Evolutionary conservation across 129 eudicot genomes (phyloP).

Genomic region (Pseudognaphalium luteoalbum): DNA sequence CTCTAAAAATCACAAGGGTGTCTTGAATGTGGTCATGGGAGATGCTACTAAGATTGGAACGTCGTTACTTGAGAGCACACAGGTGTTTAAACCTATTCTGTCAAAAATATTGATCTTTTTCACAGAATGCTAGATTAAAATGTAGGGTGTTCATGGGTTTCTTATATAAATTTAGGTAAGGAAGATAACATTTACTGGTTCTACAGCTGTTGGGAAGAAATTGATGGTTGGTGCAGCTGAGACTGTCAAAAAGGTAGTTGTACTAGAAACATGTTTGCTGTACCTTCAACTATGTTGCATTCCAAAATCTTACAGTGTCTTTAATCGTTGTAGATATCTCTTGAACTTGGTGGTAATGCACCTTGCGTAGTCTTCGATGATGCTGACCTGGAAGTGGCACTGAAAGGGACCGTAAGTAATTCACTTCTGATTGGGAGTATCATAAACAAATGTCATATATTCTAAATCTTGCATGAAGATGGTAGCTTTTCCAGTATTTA

Average conservation of each 20-base stretch:
- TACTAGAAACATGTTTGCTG: slow-evolving; percentile 26
- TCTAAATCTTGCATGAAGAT: not conserved
- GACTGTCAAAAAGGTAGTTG: slow-evolving; percentile 79
- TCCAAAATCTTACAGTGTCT: not conserved
- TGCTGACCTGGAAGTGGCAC: slow-evolving; percentile 92
- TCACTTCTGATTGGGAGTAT: slow-evolving; percentile 47
- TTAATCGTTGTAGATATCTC: slow-evolving; percentile 58
- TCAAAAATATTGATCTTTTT: not conserved
- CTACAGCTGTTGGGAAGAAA: slow-evolving; percentile 88
- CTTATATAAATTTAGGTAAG: slow-evolving; percentile 59
- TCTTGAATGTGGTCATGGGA: slow-evolving; percentile 92
- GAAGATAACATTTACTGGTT: slow-evolving; percentile 95
- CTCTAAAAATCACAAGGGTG: slow-evolving; percentile 54
- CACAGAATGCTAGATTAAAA: slow-evolving; percentile 1
- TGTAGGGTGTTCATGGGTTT: slow-evolving; percentile 9
- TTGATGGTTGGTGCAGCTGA: slow-evolving; percentile 89
- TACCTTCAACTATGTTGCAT: slow-evolving; percentile 6
- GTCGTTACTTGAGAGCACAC: slow-evolving; percentile 62
- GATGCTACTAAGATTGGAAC: slow-evolving; percentile 79
- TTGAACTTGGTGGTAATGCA: slow-evolving; percentile 99
- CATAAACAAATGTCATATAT: not conserved
- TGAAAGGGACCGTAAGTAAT: slow-evolving; percentile 83
- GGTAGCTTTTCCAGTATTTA: not conserved
- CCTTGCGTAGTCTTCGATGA: slow-evolving; percentile 94
- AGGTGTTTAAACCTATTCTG: slow-evolving; percentile 19